Base-by-base conservation (phyloP, 495 filamentous ascomycete species). In the Corynascus novoguineensis region DNA sequence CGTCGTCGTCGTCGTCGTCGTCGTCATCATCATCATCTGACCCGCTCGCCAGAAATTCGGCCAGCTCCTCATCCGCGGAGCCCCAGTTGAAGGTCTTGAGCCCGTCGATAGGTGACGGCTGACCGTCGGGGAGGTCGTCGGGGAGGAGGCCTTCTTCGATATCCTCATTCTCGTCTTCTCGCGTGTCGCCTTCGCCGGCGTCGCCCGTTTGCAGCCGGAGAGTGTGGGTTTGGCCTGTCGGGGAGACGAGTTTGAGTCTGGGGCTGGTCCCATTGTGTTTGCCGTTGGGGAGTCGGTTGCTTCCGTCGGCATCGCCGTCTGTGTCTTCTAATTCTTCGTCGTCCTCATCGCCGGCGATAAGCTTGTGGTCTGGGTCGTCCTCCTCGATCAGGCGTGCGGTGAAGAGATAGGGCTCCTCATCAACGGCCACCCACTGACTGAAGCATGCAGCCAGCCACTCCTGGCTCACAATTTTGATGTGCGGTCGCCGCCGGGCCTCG, bases 391-490 rank as follows among this genome's bases (percentile, higher is more conserved):
- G 38, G 37, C 55, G 80, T 32, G 88, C 74, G 11, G 78, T 68
- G 29, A 90, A 73, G 12, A 90, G 69, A 64, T 95, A 97, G 0
- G 83, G 82, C 4, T 76, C 77, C 67, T 96, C 92, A 27, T 88
- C 81, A 19, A 89, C 73, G 50, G 79, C 84, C 49, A 75, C 74
- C 92, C 92, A 98, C 62, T 82, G 82, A 4, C 80, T 83, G 53
- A 97, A 82, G 31, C 81, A 90, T 55, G 91, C 87, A 28, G 85
- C 75, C 29, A 99, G 81, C 93, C 93, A 99, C 60, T 88, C 86
- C 28, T 87, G 86, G 57, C 83, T 87, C 50, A 99, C 92, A 48
- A 99, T 92, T 66, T 90, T 89, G 71, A 97, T 85, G 21, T 77
- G 63, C 4, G 82, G 82, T 12, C 83, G 81, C 19, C 83, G 82